These are phyloP conservation scores for Byssothecium circinans DNA, from an alignment of 2,329 filamentous ascomycete species.

Conservation along the genomic window DNA sequence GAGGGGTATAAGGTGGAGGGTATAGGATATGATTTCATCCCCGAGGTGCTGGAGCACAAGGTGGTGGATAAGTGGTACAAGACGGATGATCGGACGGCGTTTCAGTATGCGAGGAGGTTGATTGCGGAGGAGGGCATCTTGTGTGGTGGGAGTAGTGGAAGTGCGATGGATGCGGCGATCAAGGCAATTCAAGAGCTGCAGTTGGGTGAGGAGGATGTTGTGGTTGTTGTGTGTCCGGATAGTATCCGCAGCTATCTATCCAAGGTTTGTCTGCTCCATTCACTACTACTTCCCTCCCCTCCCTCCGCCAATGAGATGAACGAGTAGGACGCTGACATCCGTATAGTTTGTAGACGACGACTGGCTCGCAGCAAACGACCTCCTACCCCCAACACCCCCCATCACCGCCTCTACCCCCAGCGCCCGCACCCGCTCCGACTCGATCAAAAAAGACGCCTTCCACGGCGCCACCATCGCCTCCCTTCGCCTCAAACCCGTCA, in stretches of 20 bases:
- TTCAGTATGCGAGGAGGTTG: conserved; percentile 82
- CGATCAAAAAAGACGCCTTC: conserved; percentile 65
- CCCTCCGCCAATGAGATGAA: not conserved
- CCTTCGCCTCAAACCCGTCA: conserved; percentile 90
- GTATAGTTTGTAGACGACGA: conserved; percentile 88
- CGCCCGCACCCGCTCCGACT: conserved; percentile 44
- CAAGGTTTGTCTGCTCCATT: conserved; percentile 58
- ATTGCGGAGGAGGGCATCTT: conserved; percentile 94
- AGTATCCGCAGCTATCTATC: conserved; percentile 96
- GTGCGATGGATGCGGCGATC: conserved; percentile 81
- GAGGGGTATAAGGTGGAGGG: conserved; percentile 96
- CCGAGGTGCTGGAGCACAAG: conserved; percentile 82
- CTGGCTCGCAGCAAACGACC: conserved; percentile 95
- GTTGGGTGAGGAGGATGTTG: conserved; percentile 79
- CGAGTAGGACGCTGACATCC: conserved; percentile 15
- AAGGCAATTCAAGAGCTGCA: conserved; percentile 74
- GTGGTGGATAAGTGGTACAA: conserved; percentile 96
- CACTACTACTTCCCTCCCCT: too few relatives aligned
- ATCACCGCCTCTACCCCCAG: conserved; percentile 28
- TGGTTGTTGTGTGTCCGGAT: conserved; percentile 91
- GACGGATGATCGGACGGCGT: conserved; percentile 90
- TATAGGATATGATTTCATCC: conserved; percentile 98
- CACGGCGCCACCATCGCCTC: conserved; percentile 75
- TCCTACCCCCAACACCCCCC: conserved; percentile 67
- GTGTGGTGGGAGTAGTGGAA: conserved; percentile 90